Conservation (phyloP, 2,329 filamentous ascomycete genomes). For the Xylariaceae sp. region DNA sequence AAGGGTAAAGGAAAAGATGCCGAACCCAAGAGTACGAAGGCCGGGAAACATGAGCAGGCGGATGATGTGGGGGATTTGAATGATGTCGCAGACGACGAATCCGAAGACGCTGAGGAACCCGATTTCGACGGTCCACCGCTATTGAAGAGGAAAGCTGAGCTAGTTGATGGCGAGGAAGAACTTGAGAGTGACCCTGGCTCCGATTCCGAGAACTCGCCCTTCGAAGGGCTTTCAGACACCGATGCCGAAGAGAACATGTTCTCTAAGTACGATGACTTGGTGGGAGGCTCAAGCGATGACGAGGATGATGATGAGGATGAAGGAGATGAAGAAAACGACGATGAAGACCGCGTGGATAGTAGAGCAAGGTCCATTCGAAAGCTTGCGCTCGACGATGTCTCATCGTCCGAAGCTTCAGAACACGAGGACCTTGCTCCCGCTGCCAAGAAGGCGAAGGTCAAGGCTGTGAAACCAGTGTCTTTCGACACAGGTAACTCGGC, state of each 20-base stretch:
- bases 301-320: constrained; percentile 36
- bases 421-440: constrained; percentile 24
- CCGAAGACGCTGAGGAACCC: constrained; percentile 22
- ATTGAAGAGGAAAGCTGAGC: constrained; percentile 32
- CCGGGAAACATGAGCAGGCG: constrained; percentile 1
- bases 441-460: constrained; percentile 31
- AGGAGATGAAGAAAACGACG: constrained; percentile 30
- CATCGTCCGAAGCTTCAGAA: constrained; percentile 26
- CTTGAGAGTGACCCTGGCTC: constrained; percentile 23
- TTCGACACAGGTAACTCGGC: constrained; percentile 41
- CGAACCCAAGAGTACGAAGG: constrained; percentile 8
- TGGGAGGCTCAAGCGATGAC: constrained; percentile 41
- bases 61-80: constrained; percentile 21
- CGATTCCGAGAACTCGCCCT: constrained; percentile 20
- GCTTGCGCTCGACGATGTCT: constrained; percentile 22
- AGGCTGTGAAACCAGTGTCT: constrained; percentile 17
- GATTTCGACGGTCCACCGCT: constrained; percentile 26
- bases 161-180: constrained; percentile 33
- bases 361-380: constrained; percentile 23
- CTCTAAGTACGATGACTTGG: constrained; percentile 42
- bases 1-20: constrained; percentile 29
- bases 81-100: constrained; percentile 18
- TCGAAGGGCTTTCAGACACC: constrained; percentile 28
- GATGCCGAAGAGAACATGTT: constrained; percentile 35
- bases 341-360: constrained; percentile 23